Evolutionary conservation across 2,329 filamentous ascomycete genomes (phyloP), one percentile per base, ranked within the genome.

Genomic region (Pseudocercospora musae): DNA sequence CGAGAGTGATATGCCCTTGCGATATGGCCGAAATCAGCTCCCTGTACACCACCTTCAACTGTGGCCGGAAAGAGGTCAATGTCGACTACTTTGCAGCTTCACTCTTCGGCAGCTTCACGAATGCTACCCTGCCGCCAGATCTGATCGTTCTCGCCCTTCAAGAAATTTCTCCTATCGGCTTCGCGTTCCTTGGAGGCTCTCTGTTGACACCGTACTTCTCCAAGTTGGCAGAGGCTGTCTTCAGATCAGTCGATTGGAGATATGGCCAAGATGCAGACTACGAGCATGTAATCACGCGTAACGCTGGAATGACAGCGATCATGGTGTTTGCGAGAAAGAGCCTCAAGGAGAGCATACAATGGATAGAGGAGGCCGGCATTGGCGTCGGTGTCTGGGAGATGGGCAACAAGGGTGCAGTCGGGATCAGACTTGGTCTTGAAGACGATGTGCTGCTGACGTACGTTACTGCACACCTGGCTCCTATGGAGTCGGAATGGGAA

Each of bases 381-480:
- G 93, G 95, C 0, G 89, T 97, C 54, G 95, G 95, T 0, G 76
- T 92, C 0, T 88, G 87, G 62, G 89, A 94, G 55, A 95, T 96
- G 89, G 95, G 92, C 15, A 97, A 97, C 77, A 99, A 99, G 78
- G 95, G 94, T 29, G 94, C 92, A 3, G 89, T 96, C 0, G 95
- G 89, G 0, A 82, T 94, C 64, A 84, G 92, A 33, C 77, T 95
- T 48, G 82, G 86, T 13, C 89, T 91, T 70, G 72, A 75, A 4
- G 78, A 79, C 44, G 75, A 79, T 3, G 72, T 71, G 4, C 84
- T 89, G 70, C 76, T 97, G 59, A 96, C 92, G 0, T 95, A 98
- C 74, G 88, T 96, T 44, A 87, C 91, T 42, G 91, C 92, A 11
- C 95, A 99, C 76, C 80, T 98, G 60, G 91, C 93, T 0, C 90